Percentiles rank a stretch among this genome's conserved stretches.
Conservation (phyloP, 768 basidiomycete genomes). For the Lactarius evosmus region DNA sequence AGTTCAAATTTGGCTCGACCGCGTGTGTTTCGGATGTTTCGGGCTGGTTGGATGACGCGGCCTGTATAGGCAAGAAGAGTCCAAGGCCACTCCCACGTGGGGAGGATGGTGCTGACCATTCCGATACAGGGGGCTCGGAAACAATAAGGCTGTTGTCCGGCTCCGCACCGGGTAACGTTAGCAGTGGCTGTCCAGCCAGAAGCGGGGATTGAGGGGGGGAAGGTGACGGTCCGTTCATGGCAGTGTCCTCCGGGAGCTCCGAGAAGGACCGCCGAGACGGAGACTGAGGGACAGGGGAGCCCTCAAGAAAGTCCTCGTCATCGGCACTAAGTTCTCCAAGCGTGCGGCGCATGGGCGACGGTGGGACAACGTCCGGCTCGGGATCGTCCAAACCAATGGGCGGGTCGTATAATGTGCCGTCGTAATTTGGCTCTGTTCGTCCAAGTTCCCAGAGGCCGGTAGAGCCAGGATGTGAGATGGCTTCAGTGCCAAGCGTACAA, state of each 20-base stretch:
- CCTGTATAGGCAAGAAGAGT: constrained; percentile 26
- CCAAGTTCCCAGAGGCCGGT: not conserved
- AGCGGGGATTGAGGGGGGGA: constrained; percentile 13
- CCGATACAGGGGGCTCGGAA: constrained; percentile 17
- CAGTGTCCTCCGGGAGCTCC: constrained; percentile 24
- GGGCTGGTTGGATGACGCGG: constrained; percentile 23
- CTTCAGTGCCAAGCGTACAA: not conserved
- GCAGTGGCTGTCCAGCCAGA: constrained; percentile 27
- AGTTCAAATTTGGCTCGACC: constrained; percentile 26
- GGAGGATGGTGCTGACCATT: constrained; percentile 18
- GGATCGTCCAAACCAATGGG: not conserved
- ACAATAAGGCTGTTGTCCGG: constrained; percentile 37
- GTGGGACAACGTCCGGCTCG: not conserved
- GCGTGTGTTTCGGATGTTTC: constrained; percentile 15
- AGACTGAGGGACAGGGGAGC: constrained; percentile 12
- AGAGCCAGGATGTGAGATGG: not conserved
- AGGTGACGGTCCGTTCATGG: not conserved
- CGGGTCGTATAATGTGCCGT: not conserved
- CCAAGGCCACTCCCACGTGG: constrained; percentile 23
- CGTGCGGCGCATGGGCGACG: constrained; percentile 4
- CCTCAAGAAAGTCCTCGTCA: constrained; percentile 8
- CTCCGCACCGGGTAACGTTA: constrained; percentile 45
- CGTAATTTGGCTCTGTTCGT: not conserved
- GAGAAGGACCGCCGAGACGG: constrained; percentile 25
- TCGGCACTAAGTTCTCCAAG: constrained; percentile 1